Evolutionary conservation across 208 protist species (phyloP).

Genomic region (Herpetomonas tarakana): DNA sequence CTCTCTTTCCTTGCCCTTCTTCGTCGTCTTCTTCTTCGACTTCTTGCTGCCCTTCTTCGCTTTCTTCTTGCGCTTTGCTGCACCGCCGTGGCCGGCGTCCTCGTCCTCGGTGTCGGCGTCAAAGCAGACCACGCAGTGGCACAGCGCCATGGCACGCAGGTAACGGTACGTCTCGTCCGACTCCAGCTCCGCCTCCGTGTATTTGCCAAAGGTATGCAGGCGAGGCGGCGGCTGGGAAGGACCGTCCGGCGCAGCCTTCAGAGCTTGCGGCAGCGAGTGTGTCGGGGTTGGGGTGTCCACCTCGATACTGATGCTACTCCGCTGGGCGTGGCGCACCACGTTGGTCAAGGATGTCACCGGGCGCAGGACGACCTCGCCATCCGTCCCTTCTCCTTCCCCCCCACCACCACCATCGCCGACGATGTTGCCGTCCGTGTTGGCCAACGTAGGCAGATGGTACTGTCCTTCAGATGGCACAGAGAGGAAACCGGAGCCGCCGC

Average conservation of each 20-base stretch:
- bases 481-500: constrained; percentile 1
- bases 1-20: constrained; percentile 6
- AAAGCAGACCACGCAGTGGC: constrained; percentile 84
- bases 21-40: constrained; percentile 6
- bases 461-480: not conserved
- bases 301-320: not conserved
- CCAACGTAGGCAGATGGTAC: too few species aligned
- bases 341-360: not conserved
- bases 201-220: constrained; percentile 3
- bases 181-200: constrained; percentile 42
- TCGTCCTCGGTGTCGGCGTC: constrained; percentile 8
- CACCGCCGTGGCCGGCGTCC: not conserved
- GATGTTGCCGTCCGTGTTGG: not conserved
- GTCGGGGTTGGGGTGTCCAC: not conserved
- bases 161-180: constrained; percentile 51
- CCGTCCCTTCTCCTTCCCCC: constrained; percentile 1
- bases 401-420: not conserved
- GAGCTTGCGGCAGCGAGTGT: not conserved
- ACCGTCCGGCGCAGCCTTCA: not conserved
- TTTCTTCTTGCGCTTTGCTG: constrained; percentile 2
- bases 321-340: not conserved
- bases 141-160: constrained; percentile 62
- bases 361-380: not conserved
- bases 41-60: constrained; percentile 4
- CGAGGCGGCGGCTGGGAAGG: not conserved